A percentile compares a stretch with the other conserved stretches of the same genome.
Conservation (phyloP, 768 basidiomycete genomes). For the Trametes cinnabarina region DNA sequence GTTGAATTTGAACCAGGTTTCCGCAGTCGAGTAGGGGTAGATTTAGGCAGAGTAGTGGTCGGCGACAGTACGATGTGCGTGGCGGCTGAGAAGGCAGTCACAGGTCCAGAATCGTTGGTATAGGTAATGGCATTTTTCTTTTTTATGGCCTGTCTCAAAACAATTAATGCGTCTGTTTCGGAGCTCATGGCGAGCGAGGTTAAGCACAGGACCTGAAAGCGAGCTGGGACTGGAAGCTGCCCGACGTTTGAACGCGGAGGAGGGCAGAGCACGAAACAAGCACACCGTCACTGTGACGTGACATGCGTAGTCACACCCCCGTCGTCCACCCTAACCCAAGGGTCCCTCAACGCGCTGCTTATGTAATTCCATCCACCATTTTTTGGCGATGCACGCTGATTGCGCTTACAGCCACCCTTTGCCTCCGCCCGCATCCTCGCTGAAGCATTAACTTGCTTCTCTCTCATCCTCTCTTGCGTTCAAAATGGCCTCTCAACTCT, state of each 20-base stretch:
- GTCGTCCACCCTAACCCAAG: not conserved
- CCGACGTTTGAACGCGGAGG: not conserved
- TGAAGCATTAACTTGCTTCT: slow-evolving; percentile 88
- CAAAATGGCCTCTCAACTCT: slow-evolving; percentile 69
- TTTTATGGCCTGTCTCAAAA: slow-evolving; percentile 63
- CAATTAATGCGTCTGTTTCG: slow-evolving; percentile 48
- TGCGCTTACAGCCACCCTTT: slow-evolving; percentile 9
- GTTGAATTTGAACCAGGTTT: slow-evolving; percentile 51
- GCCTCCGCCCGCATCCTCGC: slow-evolving; percentile 18
- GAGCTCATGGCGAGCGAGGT: slow-evolving; percentile 3
- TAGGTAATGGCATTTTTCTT: slow-evolving; percentile 51
- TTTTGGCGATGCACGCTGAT: slow-evolving; percentile 17
- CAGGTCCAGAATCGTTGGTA: slow-evolving; percentile 38
- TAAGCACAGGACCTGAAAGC: not conserved
- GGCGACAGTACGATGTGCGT: slow-evolving; percentile 63
- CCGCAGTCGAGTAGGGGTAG: slow-evolving; percentile 73
- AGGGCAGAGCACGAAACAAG: not conserved
- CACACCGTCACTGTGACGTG: slow-evolving; percentile 4
- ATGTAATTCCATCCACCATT: slow-evolving; percentile 11
- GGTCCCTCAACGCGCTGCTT: not conserved
- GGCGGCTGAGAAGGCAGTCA: slow-evolving; percentile 50
- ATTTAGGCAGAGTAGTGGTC: slow-evolving; percentile 60
- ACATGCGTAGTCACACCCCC: not conserved
- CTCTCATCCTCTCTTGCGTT: slow-evolving; percentile 26
- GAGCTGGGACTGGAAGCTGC: not conserved